These are phyloP conservation scores for Lentinula lateritia DNA, from an alignment of 768 basidiomycete genomes.

Conservation along the genomic window DNA sequence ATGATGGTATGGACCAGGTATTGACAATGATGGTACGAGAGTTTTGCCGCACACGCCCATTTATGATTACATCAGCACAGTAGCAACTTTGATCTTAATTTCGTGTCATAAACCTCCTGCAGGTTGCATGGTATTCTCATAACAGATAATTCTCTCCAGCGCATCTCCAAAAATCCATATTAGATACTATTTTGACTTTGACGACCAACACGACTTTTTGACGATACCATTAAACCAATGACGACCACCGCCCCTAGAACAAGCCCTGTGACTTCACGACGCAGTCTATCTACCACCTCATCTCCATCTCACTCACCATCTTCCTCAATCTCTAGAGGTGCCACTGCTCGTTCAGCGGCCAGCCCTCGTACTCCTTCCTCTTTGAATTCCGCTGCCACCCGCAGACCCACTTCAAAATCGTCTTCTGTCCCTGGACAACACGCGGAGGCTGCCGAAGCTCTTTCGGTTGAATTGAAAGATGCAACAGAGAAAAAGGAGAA, in stretches of 20 bases:
- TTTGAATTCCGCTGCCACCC: constrained; percentile 38
- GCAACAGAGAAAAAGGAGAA: constrained; percentile 83
- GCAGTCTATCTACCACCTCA: constrained; percentile 30
- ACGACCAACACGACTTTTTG: constrained; percentile 8
- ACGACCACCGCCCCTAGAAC: constrained; percentile 41
- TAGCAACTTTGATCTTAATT: background rate
- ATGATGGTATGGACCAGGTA: background rate
- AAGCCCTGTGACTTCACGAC: constrained; percentile 40
- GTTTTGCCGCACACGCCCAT: background rate
- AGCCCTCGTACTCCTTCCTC: constrained; percentile 52
- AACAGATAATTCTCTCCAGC: background rate
- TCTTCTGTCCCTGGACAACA: constrained; percentile 30
- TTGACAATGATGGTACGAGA: background rate
- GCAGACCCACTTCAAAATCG: constrained; percentile 47
- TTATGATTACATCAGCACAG: background rate
- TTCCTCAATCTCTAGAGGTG: constrained; percentile 42
- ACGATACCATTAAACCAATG: constrained; percentile 19
- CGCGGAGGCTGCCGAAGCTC: constrained; percentile 48
- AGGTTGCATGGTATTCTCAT: background rate
- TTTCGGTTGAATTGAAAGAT: constrained; percentile 60
- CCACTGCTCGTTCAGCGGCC: constrained; percentile 62
- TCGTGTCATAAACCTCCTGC: background rate
- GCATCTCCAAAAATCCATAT: background rate
- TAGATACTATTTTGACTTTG: constrained; percentile 11
- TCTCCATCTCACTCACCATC: constrained; percentile 40